Evolutionary conservation across 2,329 filamentous ascomycete species (phyloP).

Genomic region (Pseudogymnoascus sp.): DNA sequence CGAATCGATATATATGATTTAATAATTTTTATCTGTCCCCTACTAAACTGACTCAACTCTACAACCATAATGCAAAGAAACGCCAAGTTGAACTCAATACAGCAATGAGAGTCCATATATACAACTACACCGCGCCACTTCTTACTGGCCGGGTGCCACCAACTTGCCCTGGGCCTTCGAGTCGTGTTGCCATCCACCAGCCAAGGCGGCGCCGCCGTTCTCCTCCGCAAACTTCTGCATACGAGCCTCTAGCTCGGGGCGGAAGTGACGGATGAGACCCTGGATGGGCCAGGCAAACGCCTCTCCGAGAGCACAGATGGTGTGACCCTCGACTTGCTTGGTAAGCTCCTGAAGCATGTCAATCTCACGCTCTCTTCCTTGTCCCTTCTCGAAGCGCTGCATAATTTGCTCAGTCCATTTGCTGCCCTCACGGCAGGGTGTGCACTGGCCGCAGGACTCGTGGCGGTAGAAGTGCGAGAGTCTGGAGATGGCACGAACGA

Average conservation of each 20-base stretch:
- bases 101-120: constrained; percentile 16
- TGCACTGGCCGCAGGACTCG: constrained; percentile 97
- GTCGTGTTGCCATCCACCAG: constrained; percentile 80
- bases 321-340: constrained; percentile 98
- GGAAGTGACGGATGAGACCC: constrained; percentile 95
- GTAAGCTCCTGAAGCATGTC: constrained; percentile 99
- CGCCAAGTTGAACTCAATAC: constrained; percentile 7
- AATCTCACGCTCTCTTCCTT: constrained; percentile 84
- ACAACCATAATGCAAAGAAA: constrained; percentile 9
- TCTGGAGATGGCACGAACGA: constrained; percentile 86
- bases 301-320: constrained; percentile 93
- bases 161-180: constrained; percentile 70
- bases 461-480: constrained; percentile 97
- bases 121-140: constrained; percentile 16
- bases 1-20: constrained; percentile 1
- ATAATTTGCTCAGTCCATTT: constrained; percentile 99
- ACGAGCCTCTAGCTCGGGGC: constrained; percentile 86
- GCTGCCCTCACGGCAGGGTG: constrained; percentile 96
- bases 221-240: constrained; percentile 73
- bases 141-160: constrained; percentile 81
- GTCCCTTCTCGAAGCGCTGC: constrained; percentile 87
- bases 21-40: constrained; percentile 6
- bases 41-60: constrained; percentile 8
- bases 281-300: constrained; percentile 98
- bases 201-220: constrained; percentile 65